Base-by-base conservation (phyloP, 2,329 filamentous ascomycete species). In the Chaetomium sp. region DNA sequence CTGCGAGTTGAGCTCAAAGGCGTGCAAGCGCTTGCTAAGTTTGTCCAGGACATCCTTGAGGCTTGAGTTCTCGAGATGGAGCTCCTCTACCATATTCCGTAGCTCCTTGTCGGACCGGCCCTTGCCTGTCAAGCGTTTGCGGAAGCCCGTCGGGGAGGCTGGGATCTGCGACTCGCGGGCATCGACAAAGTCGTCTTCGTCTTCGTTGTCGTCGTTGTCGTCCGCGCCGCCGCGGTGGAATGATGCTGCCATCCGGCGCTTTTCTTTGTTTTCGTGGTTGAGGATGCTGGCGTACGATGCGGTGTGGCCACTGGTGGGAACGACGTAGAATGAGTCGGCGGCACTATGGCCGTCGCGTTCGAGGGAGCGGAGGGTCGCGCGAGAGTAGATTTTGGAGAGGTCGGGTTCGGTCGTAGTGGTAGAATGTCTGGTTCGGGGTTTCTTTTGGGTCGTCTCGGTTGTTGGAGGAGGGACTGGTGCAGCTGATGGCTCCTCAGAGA, bases 251-350 rank as follows among this genome's bases (percentile, higher is more conserved):
- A 81, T 68, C 8, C 83, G 80, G 7, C 82, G 76, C 67, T 80
- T 84, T 67, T 86, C 84, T 65, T 86, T 86, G 61, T 85, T 80
- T 38, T 81, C 83, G 62, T 82, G 85, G 43, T 77, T 86, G 19
- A 96, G 76, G 52, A 99, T 96, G 59, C 88, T 91, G 45, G 94
- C 91, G 67, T 97, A 99, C 0, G 91, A 94, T 58, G 91, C 87
- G 2, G 91, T 96, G 61, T 92, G 91, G 5, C 94, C 92, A 14
- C 88, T 90, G 0, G 89, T 88, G 4, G 92, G 94, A 1, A 99
- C 94, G 1, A 97, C 88, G 69, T 96, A 97, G 74, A 99, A 99
- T 7, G 88, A 94, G 64, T 88, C 88, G 56, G 79, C 81, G 12
- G 81, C 75, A 12, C 79, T 78, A 34, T 85, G 79, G 0, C 82